Percentiles rank a stretch among this genome's conserved stretches.
These are phyloP conservation scores for Schwanniomyces polymorphus DNA, from an alignment of 805 yeast species.

Conservation along the genomic window DNA sequence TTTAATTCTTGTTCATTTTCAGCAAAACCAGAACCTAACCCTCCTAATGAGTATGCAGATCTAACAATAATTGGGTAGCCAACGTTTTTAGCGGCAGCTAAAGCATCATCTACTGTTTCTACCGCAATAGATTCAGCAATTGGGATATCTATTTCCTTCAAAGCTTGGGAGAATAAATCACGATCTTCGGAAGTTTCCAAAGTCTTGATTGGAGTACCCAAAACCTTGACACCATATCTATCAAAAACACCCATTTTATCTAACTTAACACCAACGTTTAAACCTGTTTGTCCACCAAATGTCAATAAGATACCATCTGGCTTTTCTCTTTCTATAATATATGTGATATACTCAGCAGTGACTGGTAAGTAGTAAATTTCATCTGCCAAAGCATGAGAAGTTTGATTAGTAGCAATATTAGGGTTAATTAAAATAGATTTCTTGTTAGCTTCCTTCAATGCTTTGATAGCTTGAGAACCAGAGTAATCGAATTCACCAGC, in stretches of 20 bases:
- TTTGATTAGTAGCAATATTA: slow-evolving; percentile 95
- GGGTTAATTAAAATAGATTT: slow-evolving; percentile 87
- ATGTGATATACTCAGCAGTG: slow-evolving; percentile 92
- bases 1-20: slow-evolving; percentile 76
- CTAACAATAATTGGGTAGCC: slow-evolving; percentile 97
- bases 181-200: slow-evolving; percentile 97
- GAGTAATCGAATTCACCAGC: slow-evolving; percentile 98
- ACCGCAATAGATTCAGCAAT: slow-evolving; percentile 97
- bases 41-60: slow-evolving; percentile 97
- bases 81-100: slow-evolving; percentile 81
- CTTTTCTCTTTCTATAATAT: slow-evolving; percentile 91
- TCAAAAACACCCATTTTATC: slow-evolving; percentile 94
- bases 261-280: slow-evolving; percentile 92
- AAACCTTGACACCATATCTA: slow-evolving; percentile 86
- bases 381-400: slow-evolving; percentile 92
- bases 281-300: slow-evolving; percentile 98
- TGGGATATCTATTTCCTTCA: slow-evolving; percentile 93
- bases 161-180: slow-evolving; percentile 91
- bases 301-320: slow-evolving; percentile 96
- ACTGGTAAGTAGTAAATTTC: slow-evolving; percentile 95
- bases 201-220: slow-evolving; percentile 97
- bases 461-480: slow-evolving; percentile 97
- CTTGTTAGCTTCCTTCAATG: slow-evolving; percentile 86
- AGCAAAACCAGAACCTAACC: slow-evolving; percentile 97
- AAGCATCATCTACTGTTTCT: slow-evolving; percentile 88